A percentile compares a stretch with the other conserved stretches of the same genome.
These are phyloP conservation scores for Kwoniella bestiolae DNA, from an alignment of 768 basidiomycete species.

Conservation along the genomic window DNA sequence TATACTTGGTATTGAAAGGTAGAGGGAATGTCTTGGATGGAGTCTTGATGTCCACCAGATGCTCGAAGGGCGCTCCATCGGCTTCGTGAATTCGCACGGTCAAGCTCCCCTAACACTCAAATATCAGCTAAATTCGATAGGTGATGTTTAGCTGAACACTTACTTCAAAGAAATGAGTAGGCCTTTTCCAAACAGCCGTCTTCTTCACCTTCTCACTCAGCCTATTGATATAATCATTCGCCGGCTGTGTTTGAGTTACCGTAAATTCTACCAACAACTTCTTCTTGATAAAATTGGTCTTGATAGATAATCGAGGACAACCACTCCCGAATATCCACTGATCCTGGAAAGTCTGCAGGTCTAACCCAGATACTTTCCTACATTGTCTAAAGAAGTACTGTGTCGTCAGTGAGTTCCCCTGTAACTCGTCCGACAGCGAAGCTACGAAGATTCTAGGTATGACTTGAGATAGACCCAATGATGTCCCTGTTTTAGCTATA, in stretches of 20 bases:
- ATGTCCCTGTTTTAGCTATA: conserved; percentile 91
- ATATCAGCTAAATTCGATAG: not conserved
- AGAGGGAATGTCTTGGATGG: conserved; percentile 94
- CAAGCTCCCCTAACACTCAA: conserved; percentile 80
- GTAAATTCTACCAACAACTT: conserved; percentile 97
- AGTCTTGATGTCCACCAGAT: conserved; percentile 87
- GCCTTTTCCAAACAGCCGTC: conserved; percentile 55
- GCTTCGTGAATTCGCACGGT: conserved; percentile 99
- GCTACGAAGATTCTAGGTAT: conserved; percentile 93
- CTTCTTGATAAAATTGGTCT: conserved; percentile 92
- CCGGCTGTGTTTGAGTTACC: conserved; percentile 86
- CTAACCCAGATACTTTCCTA: conserved; percentile 77
- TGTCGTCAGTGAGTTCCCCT: conserved; percentile 81
- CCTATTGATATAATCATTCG: conserved; percentile 69
- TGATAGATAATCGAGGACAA: conserved; percentile 86
- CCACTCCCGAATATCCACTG: conserved; percentile 99
- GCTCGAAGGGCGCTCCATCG: conserved; percentile 98
- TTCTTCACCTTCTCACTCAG: conserved; percentile 58
- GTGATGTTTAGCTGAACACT: conserved; percentile 10
- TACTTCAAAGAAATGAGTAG: conserved; percentile 88
- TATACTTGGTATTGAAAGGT: conserved; percentile 73
- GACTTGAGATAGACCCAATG: conserved; percentile 89
- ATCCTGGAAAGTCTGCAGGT: conserved; percentile 88
- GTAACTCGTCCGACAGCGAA: conserved; percentile 85
- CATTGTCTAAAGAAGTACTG: conserved; percentile 88